Base-by-base conservation (phyloP, 805 yeast genomes). In the Nakazawaea ishiwadae region DNA sequence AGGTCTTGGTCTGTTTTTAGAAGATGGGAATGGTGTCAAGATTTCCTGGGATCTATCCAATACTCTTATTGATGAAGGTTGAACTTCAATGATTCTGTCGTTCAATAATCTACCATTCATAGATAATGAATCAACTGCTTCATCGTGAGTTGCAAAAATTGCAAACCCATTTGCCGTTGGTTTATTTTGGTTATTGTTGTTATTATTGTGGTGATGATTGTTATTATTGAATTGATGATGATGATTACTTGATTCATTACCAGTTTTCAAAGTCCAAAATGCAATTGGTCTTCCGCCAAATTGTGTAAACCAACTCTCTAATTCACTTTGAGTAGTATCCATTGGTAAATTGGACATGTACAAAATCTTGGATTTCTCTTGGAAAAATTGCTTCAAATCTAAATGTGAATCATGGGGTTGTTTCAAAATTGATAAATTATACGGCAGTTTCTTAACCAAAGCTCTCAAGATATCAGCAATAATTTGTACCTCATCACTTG, bases 221-320 rank as follows among this genome's bases (percentile, higher is more conserved):
- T 44, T 41, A 30, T 42, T 24, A 28, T 47, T 42, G 17, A 38
- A 26, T 19, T 33, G 38, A 18, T 31, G 30, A 19, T 44, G 39
- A 15, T 4, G 15, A 23, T 32, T 5, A 20, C 15, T 27, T 20
- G 18, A 4, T n/a, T 36, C 33, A 5, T 28, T 32, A n/a, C 21
- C 27, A 23, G 15, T 72, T 53, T 80, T 81, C 39, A 89, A 68
- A 1, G 93, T 80, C 96, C 96, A 88, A 58, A 88, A 86, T 10
- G 95, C 93, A 38, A 85, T 73, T 2, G 96, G 95, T 38, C 90
- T 71, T 2, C 87, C 84, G 3, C 95, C 95, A 57, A 75, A 82
- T 56, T 85, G 93, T 4, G 88, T 79, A 58, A 88, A 89, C 96
- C 96, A 90, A 24, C 83, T 71, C 64, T 89, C 96, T 36, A 89